Conservation (phyloP, 495 filamentous ascomycete genomes). For the Podospora bellae-mahoneyi region DNA sequence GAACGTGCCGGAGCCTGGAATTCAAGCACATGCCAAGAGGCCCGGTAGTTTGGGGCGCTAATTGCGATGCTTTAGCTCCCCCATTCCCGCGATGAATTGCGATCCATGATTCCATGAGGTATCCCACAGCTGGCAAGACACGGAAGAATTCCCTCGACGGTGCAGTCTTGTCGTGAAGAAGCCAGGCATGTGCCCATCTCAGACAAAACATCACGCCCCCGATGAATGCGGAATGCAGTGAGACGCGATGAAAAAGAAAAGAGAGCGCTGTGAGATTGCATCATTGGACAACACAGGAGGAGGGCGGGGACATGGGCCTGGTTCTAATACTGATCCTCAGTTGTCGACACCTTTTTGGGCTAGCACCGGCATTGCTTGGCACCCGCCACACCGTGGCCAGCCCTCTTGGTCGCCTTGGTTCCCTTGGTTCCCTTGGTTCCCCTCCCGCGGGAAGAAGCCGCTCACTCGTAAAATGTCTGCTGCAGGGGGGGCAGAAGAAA, state of each 20-base stretch:
- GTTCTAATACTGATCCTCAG: slow-evolving; percentile 14
- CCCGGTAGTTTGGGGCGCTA: not conserved
- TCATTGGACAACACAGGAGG: not conserved
- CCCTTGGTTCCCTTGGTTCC: not conserved
- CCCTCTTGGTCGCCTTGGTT: not conserved
- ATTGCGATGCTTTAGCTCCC: not conserved
- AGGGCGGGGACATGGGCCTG: not conserved
- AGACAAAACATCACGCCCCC: not conserved
- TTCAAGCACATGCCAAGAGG: not conserved
- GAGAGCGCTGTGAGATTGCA: not conserved
- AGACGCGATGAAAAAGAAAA: not conserved
- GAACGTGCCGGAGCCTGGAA: not conserved
- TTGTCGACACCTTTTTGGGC: slow-evolving; percentile 7
- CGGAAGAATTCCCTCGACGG: not conserved
- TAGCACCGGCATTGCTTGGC: slow-evolving; percentile 13
- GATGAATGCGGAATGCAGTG: not conserved
- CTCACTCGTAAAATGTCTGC: not conserved
- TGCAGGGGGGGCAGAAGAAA: not conserved
- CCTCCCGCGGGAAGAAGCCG: not conserved
- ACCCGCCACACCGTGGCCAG: not conserved
- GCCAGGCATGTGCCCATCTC: not conserved
- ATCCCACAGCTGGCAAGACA: not conserved
- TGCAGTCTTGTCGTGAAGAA: not conserved
- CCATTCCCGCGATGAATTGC: not conserved
- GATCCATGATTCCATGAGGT: not conserved